A percentile compares a stretch with the other conserved stretches of the same genome.
phyloP scores from a whole-genome alignment of 2,329 filamentous ascomycete species.

The Samsoniella hepiali region DNA sequence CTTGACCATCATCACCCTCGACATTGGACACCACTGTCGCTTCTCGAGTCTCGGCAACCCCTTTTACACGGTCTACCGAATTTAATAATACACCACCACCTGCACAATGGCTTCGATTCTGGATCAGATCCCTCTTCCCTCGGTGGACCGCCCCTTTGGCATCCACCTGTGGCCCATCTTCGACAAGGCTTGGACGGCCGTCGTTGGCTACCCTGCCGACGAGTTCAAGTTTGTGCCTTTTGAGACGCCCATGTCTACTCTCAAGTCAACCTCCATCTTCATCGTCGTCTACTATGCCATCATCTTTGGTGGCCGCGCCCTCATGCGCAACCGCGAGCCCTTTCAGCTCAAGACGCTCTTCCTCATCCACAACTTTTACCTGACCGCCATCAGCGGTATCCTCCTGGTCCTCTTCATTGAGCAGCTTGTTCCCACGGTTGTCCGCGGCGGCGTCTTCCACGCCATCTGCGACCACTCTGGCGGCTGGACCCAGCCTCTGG shows the following conservation, averaged over 20 bases:
- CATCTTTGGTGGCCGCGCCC: conserved; percentile 87
- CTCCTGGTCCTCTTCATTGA: conserved; percentile 85
- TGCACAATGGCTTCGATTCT: conserved; percentile 44
- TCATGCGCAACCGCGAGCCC: conserved; percentile 83
- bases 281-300: conserved; percentile 87
- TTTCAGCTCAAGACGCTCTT: conserved; percentile 87
- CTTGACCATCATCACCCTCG: neutral
- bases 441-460: conserved; percentile 78
- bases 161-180: conserved; percentile 92
- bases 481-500: conserved; percentile 90
- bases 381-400: conserved; percentile 78
- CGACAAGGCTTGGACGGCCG: conserved; percentile 74
- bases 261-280: conserved; percentile 76
- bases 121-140: conserved; percentile 65
- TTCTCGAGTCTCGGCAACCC: conserved; percentile 2
- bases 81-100: conserved; percentile 5
- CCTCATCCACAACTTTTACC: conserved; percentile 93
- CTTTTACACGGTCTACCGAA: conserved; percentile 18
- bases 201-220: conserved; percentile 77
- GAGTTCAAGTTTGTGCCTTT: conserved; percentile 82
- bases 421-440: conserved; percentile 81
- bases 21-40: neutral
- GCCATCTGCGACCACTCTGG: conserved; percentile 77
- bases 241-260: conserved; percentile 83
- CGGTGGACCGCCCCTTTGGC: conserved; percentile 89